Base-by-base conservation (phyloP, 2,329 filamentous ascomycete species). In the Eurotiales sp. region DNA sequence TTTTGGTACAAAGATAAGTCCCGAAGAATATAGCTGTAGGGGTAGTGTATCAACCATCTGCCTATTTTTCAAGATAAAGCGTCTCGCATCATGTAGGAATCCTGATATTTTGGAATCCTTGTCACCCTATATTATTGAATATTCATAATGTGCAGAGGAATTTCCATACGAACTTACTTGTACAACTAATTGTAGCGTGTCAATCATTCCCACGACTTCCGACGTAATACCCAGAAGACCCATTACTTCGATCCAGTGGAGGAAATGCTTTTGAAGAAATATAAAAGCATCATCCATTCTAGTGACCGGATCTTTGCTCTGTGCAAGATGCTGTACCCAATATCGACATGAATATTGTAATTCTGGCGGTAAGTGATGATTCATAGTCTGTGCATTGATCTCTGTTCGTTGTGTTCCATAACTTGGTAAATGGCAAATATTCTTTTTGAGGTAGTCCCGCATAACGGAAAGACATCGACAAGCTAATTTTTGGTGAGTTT, bases 21-120 rank as follows among this genome's bases (percentile, higher is more conserved):
- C 69, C 8, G 62, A 63, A 21, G 15, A 59, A 53, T 72, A 71
- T 14, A 66, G 40, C 54, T 72, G 66, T 21, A 72, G 64, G 10
- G 70, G 70, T 10, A 61, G 60, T 34, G 46, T 43, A 30, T 66
- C 56, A 30, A 62, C 56, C 25, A 70, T 59, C 10, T 61, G 55
- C 15, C 53, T 22, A 51, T 64, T 61, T 39, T 56, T 57, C 0
- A 66, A 56, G 34, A 68, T 44, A 54, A 71, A 69, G 30, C 61
- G 55, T 40, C 45, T 60, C 15, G 62, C 61, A 56, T 72, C 66
- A 27, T 61, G 22, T 8, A 68, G 53, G 46, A 68, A 67, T 5
- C 50, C 40, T 2, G 46, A 52, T 10, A 62, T 27, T 32, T 49
- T 10, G 22, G 37, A 8, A 52, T 32, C 29, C 5, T 47, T 15